Conservation (phyloP, 768 basidiomycete species). For the Rhizopogon vinicolor region DNA sequence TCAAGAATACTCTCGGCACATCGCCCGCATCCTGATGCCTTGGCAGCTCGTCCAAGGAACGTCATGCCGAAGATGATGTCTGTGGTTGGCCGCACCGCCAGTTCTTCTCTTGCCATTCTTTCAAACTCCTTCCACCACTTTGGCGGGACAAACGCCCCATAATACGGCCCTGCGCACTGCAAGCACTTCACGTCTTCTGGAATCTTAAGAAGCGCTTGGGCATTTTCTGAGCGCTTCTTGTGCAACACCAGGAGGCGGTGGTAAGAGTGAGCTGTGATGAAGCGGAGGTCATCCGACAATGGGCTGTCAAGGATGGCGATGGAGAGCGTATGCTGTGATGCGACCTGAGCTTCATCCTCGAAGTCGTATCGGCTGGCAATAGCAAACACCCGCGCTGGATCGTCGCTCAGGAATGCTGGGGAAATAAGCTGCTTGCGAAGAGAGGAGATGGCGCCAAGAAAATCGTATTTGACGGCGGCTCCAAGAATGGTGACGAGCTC, state of each 20-base stretch:
- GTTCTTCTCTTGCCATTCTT: slow-evolving; percentile 51
- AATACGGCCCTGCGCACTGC: slow-evolving; percentile 55
- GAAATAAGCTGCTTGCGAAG: slow-evolving; percentile 53
- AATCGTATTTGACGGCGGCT: slow-evolving; percentile 63
- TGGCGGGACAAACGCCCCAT: slow-evolving; percentile 45
- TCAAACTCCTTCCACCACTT: slow-evolving; percentile 70
- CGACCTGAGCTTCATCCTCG: slow-evolving; percentile 56
- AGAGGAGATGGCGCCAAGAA: slow-evolving; percentile 37
- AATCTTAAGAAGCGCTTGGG: slow-evolving; percentile 42
- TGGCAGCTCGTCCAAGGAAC: slow-evolving; percentile 51
- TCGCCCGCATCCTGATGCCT: slow-evolving; percentile 50
- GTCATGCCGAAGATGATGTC: slow-evolving; percentile 56
- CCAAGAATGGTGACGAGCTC: slow-evolving; percentile 47
- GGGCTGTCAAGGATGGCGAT: slow-evolving; percentile 51
- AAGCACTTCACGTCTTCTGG: slow-evolving; percentile 56
- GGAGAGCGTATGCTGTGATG: slow-evolving; percentile 54
- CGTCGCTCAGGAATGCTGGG: slow-evolving; percentile 39
- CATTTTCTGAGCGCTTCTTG: slow-evolving; percentile 44
- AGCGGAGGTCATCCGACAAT: slow-evolving; percentile 55
- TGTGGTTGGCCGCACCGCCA: slow-evolving; percentile 50
- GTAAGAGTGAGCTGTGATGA: slow-evolving; percentile 64
- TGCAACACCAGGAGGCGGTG: slow-evolving; percentile 61
- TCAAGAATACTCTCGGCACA: slow-evolving; percentile 66
- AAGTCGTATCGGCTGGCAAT: slow-evolving; percentile 64
- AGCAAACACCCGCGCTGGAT: slow-evolving; percentile 63